Percentiles rank a stretch among this genome's conserved stretches.
phyloP scores from a whole-genome alignment of 2,329 filamentous ascomycete species.

The Hortaea werneckii region DNA sequence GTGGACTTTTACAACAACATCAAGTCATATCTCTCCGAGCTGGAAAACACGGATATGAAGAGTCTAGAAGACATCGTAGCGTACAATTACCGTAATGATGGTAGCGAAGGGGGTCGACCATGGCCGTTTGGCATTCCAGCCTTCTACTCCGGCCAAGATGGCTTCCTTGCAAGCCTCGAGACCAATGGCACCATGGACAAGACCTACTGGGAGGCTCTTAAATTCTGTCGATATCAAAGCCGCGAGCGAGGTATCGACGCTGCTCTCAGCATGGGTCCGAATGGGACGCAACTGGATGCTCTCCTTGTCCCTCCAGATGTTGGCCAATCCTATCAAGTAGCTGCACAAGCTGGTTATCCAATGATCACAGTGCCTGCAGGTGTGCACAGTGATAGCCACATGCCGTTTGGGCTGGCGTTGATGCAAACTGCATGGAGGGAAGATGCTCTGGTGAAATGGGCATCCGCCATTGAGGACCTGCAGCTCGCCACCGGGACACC shows the following conservation, averaged over 20 bases:
- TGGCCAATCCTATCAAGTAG: constrained; percentile 57
- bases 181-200: constrained; percentile 52
- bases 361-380: not conserved
- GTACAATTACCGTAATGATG: constrained; percentile 50
- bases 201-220: constrained; percentile 57
- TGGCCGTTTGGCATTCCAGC: constrained; percentile 39
- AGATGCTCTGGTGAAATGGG: not conserved
- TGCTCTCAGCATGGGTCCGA: constrained; percentile 35
- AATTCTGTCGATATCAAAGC: constrained; percentile 48
- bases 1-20: constrained; percentile 62
- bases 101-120: constrained; percentile 56
- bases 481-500: not conserved
- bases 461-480: not conserved
- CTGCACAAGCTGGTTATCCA: constrained; percentile 65
- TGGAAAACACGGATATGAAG: constrained; percentile 50
- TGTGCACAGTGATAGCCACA: not conserved
- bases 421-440: not conserved
- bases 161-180: constrained; percentile 53
- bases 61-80: constrained; percentile 56
- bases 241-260: constrained; percentile 60
- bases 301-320: constrained; percentile 60
- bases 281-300: constrained; percentile 43
- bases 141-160: constrained; percentile 61
- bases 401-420: not conserved
- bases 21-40: constrained; percentile 50